Base-by-base conservation (phyloP, 225 moss, liverwort and hornwort species). In the Thuidium tamariscinum region DNA sequence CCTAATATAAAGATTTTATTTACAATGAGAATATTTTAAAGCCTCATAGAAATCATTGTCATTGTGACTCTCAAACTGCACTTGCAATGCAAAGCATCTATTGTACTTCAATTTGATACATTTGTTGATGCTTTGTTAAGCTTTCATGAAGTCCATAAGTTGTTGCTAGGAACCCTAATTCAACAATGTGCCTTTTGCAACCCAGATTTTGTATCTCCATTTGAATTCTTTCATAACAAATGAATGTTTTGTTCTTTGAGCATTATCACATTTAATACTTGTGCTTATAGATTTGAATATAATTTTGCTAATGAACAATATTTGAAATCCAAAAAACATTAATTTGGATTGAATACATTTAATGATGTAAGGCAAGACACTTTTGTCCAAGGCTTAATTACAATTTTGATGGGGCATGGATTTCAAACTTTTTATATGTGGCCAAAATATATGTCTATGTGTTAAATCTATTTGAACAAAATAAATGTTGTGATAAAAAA, bases 391-490 rank as follows among this genome's bases (percentile, higher is more conserved):
- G 11, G 3, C 18, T 30, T 18, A 71, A 44, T 49, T 49, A 74
- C 2, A 4, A 48, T 19, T 73, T 30, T 48, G 7, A 32, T 32
- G 1, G 12, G 10, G 1, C 0, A 7, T 32, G 18, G 48, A 0
- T 18, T 30, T 72, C 7, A 29, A 44, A 18, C 6, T 48, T 73
- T 20, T 5, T 0, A 72, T 1, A 48, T 0, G 2, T 0, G 0
- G 49, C 7, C 0, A 11, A 1, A 73, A 32, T 19, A 19, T 18
- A 12, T 20, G 7, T 49, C 29, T 7, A 49, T 20, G 3, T 73
- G 0, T 32, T 73, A 20, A 49, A 73, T 12, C 4, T 32, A 11
- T 48, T 48, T 73, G 18, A 73, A 73, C 30, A 6, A 29, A 72
- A 72, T 2, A 2, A 72, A 72, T 2, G 1, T 72, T 71, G 29